phyloP scores from a whole-genome alignment of 306 rosid genomes.

The Fragaria vesca region DNA sequence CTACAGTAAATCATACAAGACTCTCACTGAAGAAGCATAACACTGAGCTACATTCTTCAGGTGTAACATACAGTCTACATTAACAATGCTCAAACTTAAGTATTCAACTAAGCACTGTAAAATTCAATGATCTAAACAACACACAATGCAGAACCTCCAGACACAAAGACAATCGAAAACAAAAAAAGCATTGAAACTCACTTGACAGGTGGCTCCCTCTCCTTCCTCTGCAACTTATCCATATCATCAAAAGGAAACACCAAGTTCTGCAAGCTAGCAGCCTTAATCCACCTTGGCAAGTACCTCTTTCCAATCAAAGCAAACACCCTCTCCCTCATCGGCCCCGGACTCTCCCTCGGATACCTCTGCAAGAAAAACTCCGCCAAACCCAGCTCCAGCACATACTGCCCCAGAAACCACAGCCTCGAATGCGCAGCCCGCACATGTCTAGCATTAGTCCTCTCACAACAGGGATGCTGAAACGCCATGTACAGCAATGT shows the following conservation, averaged over 20 bases:
- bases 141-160: neutral
- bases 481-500: slow-evolving; percentile 86
- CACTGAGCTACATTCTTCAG: neutral
- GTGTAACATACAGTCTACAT: neutral
- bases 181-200: slow-evolving; percentile 37
- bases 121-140: neutral
- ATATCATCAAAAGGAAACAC: slow-evolving; percentile 77
- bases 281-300: slow-evolving; percentile 83
- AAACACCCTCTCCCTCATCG: slow-evolving; percentile 94
- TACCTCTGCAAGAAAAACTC: slow-evolving; percentile 89
- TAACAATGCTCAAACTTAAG: neutral
- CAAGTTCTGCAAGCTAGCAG: slow-evolving; percentile 94
- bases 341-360: slow-evolving; percentile 97
- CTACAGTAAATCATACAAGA: too few relatives aligned
- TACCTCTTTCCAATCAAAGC: slow-evolving; percentile 78
- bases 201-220: slow-evolving; percentile 87
- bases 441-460: slow-evolving; percentile 73
- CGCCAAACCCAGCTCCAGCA: slow-evolving; percentile 68
- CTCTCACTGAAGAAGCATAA: neutral
- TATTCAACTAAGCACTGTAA: neutral
- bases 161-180: neutral
- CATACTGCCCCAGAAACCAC: slow-evolving; percentile 81
- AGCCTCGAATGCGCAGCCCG: slow-evolving; percentile 82
- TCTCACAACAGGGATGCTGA: slow-evolving; percentile 88
- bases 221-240: slow-evolving; percentile 72